Percentiles rank a stretch among this genome's conserved stretches.
phyloP scores from a whole-genome alignment of 768 basidiomycete genomes.

The Wakefieldia striispora region DNA sequence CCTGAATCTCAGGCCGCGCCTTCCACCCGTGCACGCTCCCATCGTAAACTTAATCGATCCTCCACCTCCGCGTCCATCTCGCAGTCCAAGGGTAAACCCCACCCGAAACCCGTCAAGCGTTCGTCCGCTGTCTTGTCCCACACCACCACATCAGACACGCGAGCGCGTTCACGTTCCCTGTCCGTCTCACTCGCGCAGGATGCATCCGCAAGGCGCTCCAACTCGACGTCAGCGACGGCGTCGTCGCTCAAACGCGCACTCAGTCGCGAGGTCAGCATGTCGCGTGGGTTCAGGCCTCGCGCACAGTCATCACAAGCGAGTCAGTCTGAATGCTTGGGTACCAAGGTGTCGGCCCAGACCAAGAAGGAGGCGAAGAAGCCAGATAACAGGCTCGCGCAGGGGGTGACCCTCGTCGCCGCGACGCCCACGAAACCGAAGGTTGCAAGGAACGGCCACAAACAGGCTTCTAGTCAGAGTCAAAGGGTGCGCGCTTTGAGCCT shows the following conservation, averaged over 20 bases:
- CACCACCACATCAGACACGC: slow-evolving; percentile 24
- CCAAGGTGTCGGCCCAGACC: slow-evolving; percentile 13
- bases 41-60: slow-evolving; percentile 13
- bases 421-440: slow-evolving; percentile 47
- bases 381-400: slow-evolving; percentile 7
- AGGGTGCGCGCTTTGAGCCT: slow-evolving; percentile 2
- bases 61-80: slow-evolving; percentile 8
- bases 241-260: slow-evolving; percentile 50
- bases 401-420: slow-evolving; percentile 47
- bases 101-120: slow-evolving; percentile 18
- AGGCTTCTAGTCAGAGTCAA: slow-evolving; percentile 8
- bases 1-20: slow-evolving; percentile 3
- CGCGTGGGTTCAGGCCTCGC: slow-evolving; percentile 59
- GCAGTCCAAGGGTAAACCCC: slow-evolving; percentile 8
- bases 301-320: slow-evolving; percentile 12
- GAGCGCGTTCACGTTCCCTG: slow-evolving; percentile 57
- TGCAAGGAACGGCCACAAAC: slow-evolving; percentile 8
- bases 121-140: slow-evolving; percentile 22
- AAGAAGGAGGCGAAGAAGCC: slow-evolving; percentile 6
- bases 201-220: slow-evolving; percentile 38
- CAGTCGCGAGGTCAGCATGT: slow-evolving; percentile 78
- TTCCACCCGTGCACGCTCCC: slow-evolving; percentile 4
- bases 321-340: slow-evolving; percentile 13
- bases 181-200: slow-evolving; percentile 73
- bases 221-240: slow-evolving; percentile 32